Evolutionary conservation across 352 stramenopile species (phyloP).

Genomic region (Pythium myriotylum): DNA sequence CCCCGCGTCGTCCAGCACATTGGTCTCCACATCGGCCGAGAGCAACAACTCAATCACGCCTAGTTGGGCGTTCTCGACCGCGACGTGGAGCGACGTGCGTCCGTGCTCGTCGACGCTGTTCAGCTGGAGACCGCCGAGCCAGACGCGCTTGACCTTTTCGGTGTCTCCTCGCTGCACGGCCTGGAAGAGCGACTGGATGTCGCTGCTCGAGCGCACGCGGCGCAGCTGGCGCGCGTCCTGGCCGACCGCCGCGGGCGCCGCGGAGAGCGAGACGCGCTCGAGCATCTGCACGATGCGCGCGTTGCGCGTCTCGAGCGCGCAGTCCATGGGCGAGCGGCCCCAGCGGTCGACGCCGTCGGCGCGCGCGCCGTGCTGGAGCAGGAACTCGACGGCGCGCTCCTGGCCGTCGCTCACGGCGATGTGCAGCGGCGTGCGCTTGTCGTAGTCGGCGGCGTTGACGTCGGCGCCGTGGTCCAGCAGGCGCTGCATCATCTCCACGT

Average conservation of each 20-base stretch:
- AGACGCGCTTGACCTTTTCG: slow-evolving; percentile 77
- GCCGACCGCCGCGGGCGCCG: background rate
- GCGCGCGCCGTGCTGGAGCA: slow-evolving; percentile 62
- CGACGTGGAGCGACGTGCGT: slow-evolving; percentile 75
- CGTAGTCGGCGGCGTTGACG: slow-evolving; percentile 77
- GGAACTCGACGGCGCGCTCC: slow-evolving; percentile 53
- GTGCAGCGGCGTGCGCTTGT: slow-evolving; percentile 77
- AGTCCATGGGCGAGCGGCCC: slow-evolving; percentile 72
- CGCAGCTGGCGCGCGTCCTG: background rate
- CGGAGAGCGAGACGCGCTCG: slow-evolving; percentile 32
- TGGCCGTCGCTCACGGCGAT: slow-evolving; percentile 74
- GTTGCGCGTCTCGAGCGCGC: slow-evolving; percentile 57
- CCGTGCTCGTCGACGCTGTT: slow-evolving; percentile 55
- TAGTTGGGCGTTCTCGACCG: slow-evolving; percentile 70
- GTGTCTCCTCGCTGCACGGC: slow-evolving; percentile 67
- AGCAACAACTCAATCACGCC: slow-evolving; percentile 76
- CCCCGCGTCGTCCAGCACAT: slow-evolving; percentile 51
- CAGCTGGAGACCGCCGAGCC: slow-evolving; percentile 67
- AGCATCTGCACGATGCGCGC: slow-evolving; percentile 49
- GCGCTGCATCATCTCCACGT: slow-evolving; percentile 60
- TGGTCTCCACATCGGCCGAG: slow-evolving; percentile 66
- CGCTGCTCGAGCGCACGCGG: slow-evolving; percentile 32
- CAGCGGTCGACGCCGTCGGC: slow-evolving; percentile 63
- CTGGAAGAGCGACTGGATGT: slow-evolving; percentile 54
- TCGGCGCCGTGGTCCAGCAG: slow-evolving; percentile 64